Evolutionary conservation across 208 protist genomes (phyloP).

Genomic region (Tritrichomonas foetus): DNA sequence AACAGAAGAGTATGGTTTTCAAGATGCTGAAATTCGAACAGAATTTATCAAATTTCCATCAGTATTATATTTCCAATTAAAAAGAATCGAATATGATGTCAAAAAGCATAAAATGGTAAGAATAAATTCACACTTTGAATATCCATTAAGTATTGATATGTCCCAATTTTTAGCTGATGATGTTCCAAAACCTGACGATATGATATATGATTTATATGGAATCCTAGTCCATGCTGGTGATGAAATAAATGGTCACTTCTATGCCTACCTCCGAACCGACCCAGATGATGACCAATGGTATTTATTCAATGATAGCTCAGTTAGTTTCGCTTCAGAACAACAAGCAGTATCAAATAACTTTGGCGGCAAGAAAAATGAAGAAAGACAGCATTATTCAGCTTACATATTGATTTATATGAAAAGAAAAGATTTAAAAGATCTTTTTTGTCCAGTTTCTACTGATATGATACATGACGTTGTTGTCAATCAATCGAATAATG

Average conservation of each 20-base stretch:
- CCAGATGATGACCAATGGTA: slow-evolving; percentile 50
- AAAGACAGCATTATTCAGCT: too few relatives aligned
- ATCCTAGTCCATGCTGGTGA: slow-evolving; percentile 74
- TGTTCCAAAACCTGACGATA: slow-evolving; percentile 31
- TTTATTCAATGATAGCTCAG: slow-evolving; percentile 73
- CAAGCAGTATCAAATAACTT: slow-evolving; percentile 63
- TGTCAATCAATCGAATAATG: too few relatives aligned
- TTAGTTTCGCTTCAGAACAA: slow-evolving; percentile 56
- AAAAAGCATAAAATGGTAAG: slow-evolving; percentile 65
- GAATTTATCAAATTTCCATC: slow-evolving; percentile 67
- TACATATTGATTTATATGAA: too few relatives aligned
- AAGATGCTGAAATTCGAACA: slow-evolving; percentile 68
- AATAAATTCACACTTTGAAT: slow-evolving; percentile 63
- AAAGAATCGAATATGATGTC: slow-evolving; percentile 74
- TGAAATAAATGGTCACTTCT: slow-evolving; percentile 74
- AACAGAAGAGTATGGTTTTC: slow-evolving; percentile 67
- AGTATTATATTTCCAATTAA: slow-evolving; percentile 73
- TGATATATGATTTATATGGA: slow-evolving; percentile 56
- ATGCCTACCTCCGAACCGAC: slow-evolving; percentile 65
- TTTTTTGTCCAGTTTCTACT: too few relatives aligned
- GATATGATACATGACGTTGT: too few relatives aligned
- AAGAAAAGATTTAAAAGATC: too few relatives aligned
- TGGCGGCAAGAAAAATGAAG: slow-evolving; percentile 49
- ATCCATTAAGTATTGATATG: slow-evolving; percentile 60
- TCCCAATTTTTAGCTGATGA: slow-evolving; percentile 43